These are phyloP conservation scores for Piedraia hortae DNA, from an alignment of 2,329 filamentous ascomycete genomes.

Conservation along the genomic window DNA sequence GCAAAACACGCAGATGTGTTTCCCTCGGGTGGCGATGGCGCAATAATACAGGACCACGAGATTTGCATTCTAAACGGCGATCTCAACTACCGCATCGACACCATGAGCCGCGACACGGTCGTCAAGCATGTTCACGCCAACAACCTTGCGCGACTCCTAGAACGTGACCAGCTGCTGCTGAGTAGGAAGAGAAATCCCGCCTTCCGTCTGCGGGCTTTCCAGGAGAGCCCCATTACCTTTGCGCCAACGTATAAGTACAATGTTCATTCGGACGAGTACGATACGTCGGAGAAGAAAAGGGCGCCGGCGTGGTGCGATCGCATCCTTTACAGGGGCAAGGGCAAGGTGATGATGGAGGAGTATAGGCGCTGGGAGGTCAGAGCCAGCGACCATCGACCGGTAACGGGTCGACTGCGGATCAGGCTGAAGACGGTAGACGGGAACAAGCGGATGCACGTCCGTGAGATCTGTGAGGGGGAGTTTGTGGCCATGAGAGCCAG, in stretches of 20 bases:
- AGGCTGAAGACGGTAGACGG: constrained; percentile 57
- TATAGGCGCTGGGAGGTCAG: constrained; percentile 72
- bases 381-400: constrained; percentile 78
- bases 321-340: constrained; percentile 57
- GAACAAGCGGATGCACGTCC: constrained; percentile 4
- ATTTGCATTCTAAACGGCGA: constrained; percentile 93
- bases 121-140: constrained; percentile 57
- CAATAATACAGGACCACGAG: constrained; percentile 87
- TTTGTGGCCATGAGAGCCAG: constrained; percentile 45
- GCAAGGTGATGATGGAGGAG: constrained; percentile 61
- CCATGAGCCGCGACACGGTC: constrained; percentile 81
- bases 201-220: constrained; percentile 68
- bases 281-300: constrained; percentile 67
- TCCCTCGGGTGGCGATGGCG: constrained; percentile 76
- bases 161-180: constrained; percentile 77
- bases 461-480: constrained; percentile 19
- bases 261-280: constrained; percentile 78
- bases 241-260: constrained; percentile 97
- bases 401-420: constrained; percentile 60
- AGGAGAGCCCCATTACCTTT: constrained; percentile 75
- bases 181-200: constrained; percentile 70
- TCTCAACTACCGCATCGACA: constrained; percentile 93
- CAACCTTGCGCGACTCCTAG: constrained; percentile 63
- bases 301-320: constrained; percentile 93
- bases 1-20: constrained; percentile 46